phyloP scores from a whole-genome alignment of 306 rosid genomes.

The Cucurbita maxima region DNA sequence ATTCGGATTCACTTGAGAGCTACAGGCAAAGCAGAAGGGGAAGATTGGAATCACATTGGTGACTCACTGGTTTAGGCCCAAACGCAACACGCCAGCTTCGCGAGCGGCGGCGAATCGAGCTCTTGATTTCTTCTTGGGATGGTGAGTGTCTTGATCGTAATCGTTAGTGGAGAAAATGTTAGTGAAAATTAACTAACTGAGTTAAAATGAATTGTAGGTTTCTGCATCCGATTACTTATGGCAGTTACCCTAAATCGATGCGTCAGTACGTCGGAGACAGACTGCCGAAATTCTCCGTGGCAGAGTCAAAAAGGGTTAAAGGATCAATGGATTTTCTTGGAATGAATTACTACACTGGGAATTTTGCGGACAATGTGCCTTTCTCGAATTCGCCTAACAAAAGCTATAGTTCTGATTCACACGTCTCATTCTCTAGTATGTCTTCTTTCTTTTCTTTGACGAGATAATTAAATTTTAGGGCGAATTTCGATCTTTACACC shows the following conservation, averaged over 20 bases:
- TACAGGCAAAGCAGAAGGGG: conserved; percentile 25
- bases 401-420: conserved; percentile 20
- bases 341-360: conserved; percentile 39
- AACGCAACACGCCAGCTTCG: conserved; percentile 13
- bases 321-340: conserved; percentile 51
- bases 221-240: conserved; percentile 35
- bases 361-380: conserved; percentile 20
- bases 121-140: conserved; percentile 32
- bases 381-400: conserved; percentile 7
- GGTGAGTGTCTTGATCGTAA: conserved; percentile 14
- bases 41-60: conserved; percentile 27
- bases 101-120: conserved; percentile 19
- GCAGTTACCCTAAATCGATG: conserved; percentile 41
- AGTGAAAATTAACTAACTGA: neutral
- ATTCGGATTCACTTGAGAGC: neutral
- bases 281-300: conserved; percentile 34
- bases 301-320: conserved; percentile 13
- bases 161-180: neutral
- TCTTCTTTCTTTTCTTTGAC: neutral
- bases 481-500: too few species aligned
- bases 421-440: conserved; percentile 22
- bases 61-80: conserved; percentile 23
- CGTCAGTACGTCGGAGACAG: conserved; percentile 24
- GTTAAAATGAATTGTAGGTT: conserved; percentile 18
- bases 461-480: neutral